Conservation (phyloP, 176 grass and related monocot genomes). For the Avena eriantha region DNA sequence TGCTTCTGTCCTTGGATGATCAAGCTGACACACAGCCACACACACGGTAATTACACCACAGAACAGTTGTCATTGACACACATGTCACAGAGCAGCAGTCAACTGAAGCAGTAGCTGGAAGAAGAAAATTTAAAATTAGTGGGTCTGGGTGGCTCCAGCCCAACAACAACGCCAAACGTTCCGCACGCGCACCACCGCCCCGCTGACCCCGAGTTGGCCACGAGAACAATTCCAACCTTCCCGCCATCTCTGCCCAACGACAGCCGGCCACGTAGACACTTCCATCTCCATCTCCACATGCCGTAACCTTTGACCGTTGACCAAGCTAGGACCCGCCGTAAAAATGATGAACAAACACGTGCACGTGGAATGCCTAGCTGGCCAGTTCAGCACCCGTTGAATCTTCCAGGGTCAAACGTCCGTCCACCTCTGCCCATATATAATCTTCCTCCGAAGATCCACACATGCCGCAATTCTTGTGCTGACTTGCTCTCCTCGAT, state of each 20-base stretch:
- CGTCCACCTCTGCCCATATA: conserved; percentile 16
- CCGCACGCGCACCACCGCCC: conserved; percentile 42
- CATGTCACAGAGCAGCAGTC: background rate
- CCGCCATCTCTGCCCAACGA: background rate
- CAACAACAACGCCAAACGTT: background rate
- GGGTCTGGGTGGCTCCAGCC: background rate
- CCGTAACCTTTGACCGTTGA: conserved; percentile 57
- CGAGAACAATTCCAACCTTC: background rate
- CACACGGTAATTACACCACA: background rate
- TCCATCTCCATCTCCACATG: background rate
- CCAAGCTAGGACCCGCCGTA: conserved; percentile 7
- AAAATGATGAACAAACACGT: conserved; percentile 29
- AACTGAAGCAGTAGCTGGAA: background rate
- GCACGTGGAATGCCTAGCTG: background rate
- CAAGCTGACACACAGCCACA: background rate
- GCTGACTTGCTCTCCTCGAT: background rate
- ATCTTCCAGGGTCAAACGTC: conserved; percentile 58
- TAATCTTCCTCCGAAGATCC: background rate
- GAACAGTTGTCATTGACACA: background rate
- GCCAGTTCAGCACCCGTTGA: conserved; percentile 11
- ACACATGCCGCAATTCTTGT: background rate
- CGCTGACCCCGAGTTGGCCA: background rate
- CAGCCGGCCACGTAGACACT: background rate
- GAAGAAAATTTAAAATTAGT: background rate
- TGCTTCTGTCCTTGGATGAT: background rate